Base-by-base conservation (phyloP, 2,329 filamentous ascomycete species). In the Cadophora gregata region DNA sequence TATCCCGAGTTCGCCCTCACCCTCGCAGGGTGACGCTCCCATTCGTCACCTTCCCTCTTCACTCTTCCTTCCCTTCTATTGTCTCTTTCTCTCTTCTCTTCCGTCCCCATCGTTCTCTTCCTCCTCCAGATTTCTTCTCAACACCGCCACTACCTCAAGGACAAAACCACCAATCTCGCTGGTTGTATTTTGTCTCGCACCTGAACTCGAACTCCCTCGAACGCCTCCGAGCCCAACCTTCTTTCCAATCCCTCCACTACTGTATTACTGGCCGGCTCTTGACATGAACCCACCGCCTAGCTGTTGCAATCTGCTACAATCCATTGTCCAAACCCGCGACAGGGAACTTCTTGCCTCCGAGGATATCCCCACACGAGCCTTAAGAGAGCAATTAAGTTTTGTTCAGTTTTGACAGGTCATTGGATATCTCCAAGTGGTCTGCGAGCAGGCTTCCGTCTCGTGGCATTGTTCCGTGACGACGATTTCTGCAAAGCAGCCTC, bases 221-320 rank as follows among this genome's bases (percentile, higher is more conserved):
- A 12, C 19, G n/a, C 7, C 51, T 7, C 24, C 51, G 19, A 24
- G 24, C 51, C 24, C 29, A 19, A 56, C 9, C 53, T 56, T 36
- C 53, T 14, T 29, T 10, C 29, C 10, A 47, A 47, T 9, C 51
- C 19, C n/a, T n/a, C n/a, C n/a, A n/a, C n/a, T n/a, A 21, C 8
- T 10, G 25, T 19, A 19, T 16, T 36, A n/a, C 31, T 3, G 9
- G 10, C 31, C 51, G 10, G 10, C 53, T 24, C 31, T 58, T 24
- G 10, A 16, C 42, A n/a, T 4, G 19, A 25, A 21, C 12, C 55
- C n/a, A 56, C 51, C 21, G 33, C 31, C 53, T 58, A 38, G 53
- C 25, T 38, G 53, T 21, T 38, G n/a, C 4, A 53, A 53, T 60
- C 25, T 38, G 53, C 33, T 38, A 10, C 4, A 53, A 53, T 60